Conservation (phyloP, 179 eudicot genomes). For the Pouteria campechiana region DNA sequence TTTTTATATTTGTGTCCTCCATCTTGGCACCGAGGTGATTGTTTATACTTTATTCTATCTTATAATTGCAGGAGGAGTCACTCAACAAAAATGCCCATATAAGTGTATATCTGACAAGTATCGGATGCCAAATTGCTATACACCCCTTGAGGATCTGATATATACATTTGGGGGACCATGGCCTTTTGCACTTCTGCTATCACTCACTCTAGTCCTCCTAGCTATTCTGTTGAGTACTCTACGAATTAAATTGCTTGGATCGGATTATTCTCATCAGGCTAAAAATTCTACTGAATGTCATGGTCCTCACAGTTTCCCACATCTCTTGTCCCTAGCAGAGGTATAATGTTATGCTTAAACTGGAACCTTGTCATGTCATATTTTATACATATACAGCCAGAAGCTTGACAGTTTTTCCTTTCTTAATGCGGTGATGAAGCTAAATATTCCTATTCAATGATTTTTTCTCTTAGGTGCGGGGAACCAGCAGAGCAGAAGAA, state of each 20-base stretch:
- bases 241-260: slow-evolving; percentile 55
- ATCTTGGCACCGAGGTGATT: background rate
- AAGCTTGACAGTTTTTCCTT: no score
- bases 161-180: slow-evolving; percentile 86
- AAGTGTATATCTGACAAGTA: slow-evolving; percentile 71
- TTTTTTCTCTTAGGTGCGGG: slow-evolving; percentile 42
- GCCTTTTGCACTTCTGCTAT: slow-evolving; percentile 47
- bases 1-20: background rate
- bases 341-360: slow-evolving; percentile 16
- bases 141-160: slow-evolving; percentile 75
- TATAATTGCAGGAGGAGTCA: slow-evolving; percentile 55
- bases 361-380: no score
- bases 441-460: slow-evolving; percentile 1
- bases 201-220: slow-evolving; percentile 31
- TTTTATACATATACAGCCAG: no score
- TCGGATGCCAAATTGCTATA: slow-evolving; percentile 79
- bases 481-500: slow-evolving; percentile 59
- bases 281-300: slow-evolving; percentile 40
- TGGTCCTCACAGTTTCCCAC: slow-evolving; percentile 45
- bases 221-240: slow-evolving; percentile 45
- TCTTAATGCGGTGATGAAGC: no score
- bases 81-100: slow-evolving; percentile 54
- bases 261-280: slow-evolving; percentile 26
- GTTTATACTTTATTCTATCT: background rate
- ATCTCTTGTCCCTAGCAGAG: slow-evolving; percentile 82